Base-by-base conservation (phyloP, 805 yeast genomes). In the Yamadazyma scolyti region DNA sequence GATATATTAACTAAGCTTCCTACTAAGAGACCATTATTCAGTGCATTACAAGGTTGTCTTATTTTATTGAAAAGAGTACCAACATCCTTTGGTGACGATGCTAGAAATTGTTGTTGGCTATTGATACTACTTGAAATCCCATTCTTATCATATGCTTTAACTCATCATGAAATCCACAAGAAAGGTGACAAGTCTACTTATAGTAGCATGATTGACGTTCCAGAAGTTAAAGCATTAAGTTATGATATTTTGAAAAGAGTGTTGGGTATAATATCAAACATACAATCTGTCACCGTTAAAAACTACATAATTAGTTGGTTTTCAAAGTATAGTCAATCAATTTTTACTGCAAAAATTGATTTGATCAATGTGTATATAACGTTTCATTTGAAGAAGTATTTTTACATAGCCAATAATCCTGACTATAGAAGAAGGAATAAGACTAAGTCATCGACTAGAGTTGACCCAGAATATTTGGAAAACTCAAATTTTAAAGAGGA, bases 341-440 rank as follows among this genome's bases (percentile, higher is more conserved):
- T 61, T 6, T 81, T 82, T 40, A 51, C 53, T 7, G 47, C 53
- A 2, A 78, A 79, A 43, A 71, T 87, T 0, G 86, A 86, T 23
- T 59, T 82, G 19, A 46, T 85, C 28, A 89, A 88, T 47, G 64
- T 86, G 14, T 87, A 82, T 55, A 71, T 88, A 21, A 82, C 94
- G 0, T 86, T 83, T 48, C 86, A 85, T 26, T 61, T 89, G 33
- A 72, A 78, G 23, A 66, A 76, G 36, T 64, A 75, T 32, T 62
- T 70, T 40, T 70, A 65, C 48, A 42, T 49, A 36, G 56, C 62
- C 31, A 50, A 60, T 37, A 58, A 53, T 23, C 55, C 54, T 3
- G 43, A 42, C 9, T 22, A 37, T 11, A 26, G 23, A 19, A 30
- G 50, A 24, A 28, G 46, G 16, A 28, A 25, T n/a, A 23, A 23